These are phyloP conservation scores for Cerrena zonata DNA, from an alignment of 1,284 basidiomycete species.

Conservation along the genomic window DNA sequence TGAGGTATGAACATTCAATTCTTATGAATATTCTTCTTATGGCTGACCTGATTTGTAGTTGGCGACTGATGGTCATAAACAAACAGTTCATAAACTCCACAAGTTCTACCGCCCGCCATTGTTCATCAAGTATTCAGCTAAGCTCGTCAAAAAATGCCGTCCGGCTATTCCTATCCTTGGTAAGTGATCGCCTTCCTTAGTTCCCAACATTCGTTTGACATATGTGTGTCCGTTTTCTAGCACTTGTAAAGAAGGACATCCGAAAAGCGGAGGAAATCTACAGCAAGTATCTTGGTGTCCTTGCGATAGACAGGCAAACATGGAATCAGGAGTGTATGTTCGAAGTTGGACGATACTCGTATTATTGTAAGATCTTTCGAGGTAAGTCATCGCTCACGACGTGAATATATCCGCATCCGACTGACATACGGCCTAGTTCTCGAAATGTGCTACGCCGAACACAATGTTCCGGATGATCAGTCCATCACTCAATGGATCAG, in stretches of 20 bases:
- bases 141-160: background rate
- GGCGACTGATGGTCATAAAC: background rate
- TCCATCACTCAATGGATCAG: background rate
- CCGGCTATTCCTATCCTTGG: background rate
- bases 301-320: too few relatives aligned
- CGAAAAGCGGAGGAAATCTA: background rate
- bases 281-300: too few relatives aligned
- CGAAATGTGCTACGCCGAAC: background rate
- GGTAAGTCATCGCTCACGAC: too few relatives aligned
- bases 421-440: too few relatives aligned
- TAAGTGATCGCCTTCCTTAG: too few relatives aligned
- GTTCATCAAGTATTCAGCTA: background rate
- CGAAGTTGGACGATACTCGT: background rate
- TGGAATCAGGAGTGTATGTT: background rate
- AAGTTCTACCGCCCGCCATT: background rate
- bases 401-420: too few relatives aligned
- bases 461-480: background rate
- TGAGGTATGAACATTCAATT: too few relatives aligned
- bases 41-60: background rate
- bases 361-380: background rate
- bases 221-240: background rate
- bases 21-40: too few relatives aligned
- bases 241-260: background rate
- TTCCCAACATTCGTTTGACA: too few relatives aligned
- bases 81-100: background rate